Percentiles rank a stretch among this genome's conserved stretches.
Conservation (phyloP, 2,329 filamentous ascomycete genomes). For the Fusarium pseudograminearum region DNA sequence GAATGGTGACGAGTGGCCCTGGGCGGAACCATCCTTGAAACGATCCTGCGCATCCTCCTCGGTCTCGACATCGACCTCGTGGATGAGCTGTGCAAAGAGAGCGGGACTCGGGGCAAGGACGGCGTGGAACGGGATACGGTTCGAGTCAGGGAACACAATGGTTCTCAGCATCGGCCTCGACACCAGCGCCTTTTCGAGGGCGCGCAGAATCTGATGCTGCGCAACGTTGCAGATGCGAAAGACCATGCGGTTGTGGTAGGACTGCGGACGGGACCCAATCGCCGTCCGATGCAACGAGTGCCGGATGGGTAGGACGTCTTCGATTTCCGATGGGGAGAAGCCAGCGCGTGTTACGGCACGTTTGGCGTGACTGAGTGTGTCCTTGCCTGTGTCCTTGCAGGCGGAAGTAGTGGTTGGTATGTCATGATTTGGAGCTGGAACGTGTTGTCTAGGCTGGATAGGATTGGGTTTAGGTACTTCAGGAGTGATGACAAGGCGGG, state of each 20-base stretch:
- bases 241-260: conserved; percentile 52
- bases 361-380: conserved; percentile 21
- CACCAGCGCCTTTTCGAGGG: conserved; percentile 46
- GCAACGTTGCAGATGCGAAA: conserved; percentile 45
- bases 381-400: background rate
- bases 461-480: background rate
- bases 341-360: conserved; percentile 30
- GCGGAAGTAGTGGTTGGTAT: background rate
- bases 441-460: background rate
- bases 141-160: conserved; percentile 40
- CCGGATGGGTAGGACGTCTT: conserved; percentile 50
- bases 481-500: conserved; percentile 21
- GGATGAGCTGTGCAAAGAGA: conserved; percentile 48
- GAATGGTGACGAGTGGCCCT: conserved; percentile 42
- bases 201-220: conserved; percentile 44
- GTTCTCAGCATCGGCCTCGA: conserved; percentile 50
- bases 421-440: background rate
- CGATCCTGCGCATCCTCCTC: conserved; percentile 40
- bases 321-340: conserved; percentile 41
- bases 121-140: conserved; percentile 46
- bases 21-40: conserved; percentile 38
- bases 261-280: conserved; percentile 51
- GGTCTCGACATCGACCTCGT: conserved; percentile 33
- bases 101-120: conserved; percentile 39
- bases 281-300: conserved; percentile 49